These are phyloP conservation scores for Conticribra guillardii DNA, from an alignment of 108 stramenopile species.

Conservation along the genomic window DNA sequence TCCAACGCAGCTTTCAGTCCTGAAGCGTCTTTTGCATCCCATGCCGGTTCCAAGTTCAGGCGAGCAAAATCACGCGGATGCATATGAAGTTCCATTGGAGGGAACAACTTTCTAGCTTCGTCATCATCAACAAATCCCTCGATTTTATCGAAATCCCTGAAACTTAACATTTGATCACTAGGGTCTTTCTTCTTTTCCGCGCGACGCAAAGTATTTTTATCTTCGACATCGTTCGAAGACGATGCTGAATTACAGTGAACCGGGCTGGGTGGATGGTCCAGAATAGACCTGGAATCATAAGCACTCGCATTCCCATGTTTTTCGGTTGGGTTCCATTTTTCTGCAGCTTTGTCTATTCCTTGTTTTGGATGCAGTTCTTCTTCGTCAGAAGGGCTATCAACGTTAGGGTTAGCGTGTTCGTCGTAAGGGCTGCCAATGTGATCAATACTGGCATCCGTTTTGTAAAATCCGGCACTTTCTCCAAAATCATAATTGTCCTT, in stretches of 20 bases:
- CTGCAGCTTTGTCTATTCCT: too few relatives aligned
- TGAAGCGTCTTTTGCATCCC: conserved; percentile 18
- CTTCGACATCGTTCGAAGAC: background rate
- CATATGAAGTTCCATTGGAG: background rate
- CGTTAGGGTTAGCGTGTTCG: too few relatives aligned
- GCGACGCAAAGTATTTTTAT: background rate
- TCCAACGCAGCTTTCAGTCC: conserved; percentile 9
- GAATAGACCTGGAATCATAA: background rate
- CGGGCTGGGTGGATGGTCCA: background rate
- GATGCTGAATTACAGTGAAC: background rate
- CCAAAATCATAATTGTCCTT: too few relatives aligned
- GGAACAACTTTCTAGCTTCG: conserved; percentile 19
- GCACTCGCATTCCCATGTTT: background rate
- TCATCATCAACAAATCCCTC: conserved; percentile 6
- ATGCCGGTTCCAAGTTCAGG: conserved; percentile 7
- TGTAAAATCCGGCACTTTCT: too few relatives aligned
- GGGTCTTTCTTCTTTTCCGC: background rate
- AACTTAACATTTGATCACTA: background rate
- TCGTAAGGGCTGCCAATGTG: too few relatives aligned
- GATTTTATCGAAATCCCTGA: background rate
- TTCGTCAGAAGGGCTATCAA: too few relatives aligned
- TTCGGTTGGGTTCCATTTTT: too few relatives aligned
- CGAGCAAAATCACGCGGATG: background rate
- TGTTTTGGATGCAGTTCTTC: too few relatives aligned
- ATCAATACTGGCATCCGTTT: too few relatives aligned